A percentile compares a stretch with the other conserved stretches of the same genome.
Conservation (phyloP, 2,329 filamentous ascomycete species). For the Paecilomyces fulvus region DNA sequence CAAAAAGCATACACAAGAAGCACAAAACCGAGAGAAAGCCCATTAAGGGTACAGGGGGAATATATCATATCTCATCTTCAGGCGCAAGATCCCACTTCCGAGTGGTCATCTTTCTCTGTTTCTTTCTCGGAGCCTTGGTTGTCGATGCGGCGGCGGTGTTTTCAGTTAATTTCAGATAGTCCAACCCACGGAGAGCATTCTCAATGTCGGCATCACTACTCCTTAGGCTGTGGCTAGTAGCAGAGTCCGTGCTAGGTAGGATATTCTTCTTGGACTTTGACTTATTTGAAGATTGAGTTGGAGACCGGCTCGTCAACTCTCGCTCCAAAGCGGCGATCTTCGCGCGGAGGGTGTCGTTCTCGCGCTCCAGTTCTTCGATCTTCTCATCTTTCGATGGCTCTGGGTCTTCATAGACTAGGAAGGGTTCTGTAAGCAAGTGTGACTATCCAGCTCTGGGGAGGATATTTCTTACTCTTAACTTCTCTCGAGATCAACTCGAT, state of each 20-base stretch:
- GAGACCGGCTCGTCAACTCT: slow-evolving; percentile 56
- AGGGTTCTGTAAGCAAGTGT: neutral
- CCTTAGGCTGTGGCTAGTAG: slow-evolving; percentile 20
- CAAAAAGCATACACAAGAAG: neutral
- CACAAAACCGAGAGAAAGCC: neutral
- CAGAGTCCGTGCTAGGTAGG: slow-evolving; percentile 11
- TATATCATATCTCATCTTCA: slow-evolving; percentile 27
- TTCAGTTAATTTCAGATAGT: slow-evolving; percentile 30
- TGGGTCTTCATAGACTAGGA: slow-evolving; percentile 40
- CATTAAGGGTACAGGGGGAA: neutral
- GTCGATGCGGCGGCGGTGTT: slow-evolving; percentile 19
- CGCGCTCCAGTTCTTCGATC: slow-evolving; percentile 57
- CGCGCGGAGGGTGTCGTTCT: slow-evolving; percentile 60
- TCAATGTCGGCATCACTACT: slow-evolving; percentile 33
- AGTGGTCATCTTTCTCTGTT: slow-evolving; percentile 36
- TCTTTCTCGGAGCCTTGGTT: slow-evolving; percentile 27
- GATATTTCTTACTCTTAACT: slow-evolving; percentile 33
- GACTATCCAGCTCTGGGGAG: neutral
- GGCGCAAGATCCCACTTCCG: slow-evolving; percentile 41
- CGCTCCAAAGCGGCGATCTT: slow-evolving; percentile 59
- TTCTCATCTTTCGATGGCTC: slow-evolving; percentile 47
- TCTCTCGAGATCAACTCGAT: slow-evolving; percentile 61
- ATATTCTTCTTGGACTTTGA: slow-evolving; percentile 25
- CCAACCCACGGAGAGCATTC: slow-evolving; percentile 29
- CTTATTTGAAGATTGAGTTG: slow-evolving; percentile 42